phyloP scores from a whole-genome alignment of 805 yeast genomes.

The Metschnikowia hibisci region DNA sequence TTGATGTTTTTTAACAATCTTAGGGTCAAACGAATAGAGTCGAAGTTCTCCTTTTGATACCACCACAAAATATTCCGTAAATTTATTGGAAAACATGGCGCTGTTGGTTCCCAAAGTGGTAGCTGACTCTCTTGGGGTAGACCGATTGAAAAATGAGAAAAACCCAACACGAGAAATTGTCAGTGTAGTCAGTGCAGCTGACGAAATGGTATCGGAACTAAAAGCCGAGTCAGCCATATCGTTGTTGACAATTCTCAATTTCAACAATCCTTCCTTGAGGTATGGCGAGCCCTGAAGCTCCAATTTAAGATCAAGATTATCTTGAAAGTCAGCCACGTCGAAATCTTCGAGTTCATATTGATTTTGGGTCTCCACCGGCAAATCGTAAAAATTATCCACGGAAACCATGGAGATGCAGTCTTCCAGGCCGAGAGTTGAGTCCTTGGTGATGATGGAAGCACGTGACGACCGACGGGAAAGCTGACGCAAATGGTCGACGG shows the following conservation, averaged over 20 bases:
- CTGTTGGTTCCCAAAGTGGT: slow-evolving; percentile 10
- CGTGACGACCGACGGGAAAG: slow-evolving; percentile 33
- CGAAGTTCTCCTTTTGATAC: slow-evolving; percentile 64
- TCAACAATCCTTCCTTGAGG: slow-evolving; percentile 68
- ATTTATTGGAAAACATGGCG: slow-evolving; percentile 25
- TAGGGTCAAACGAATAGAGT: slow-evolving; percentile 52
- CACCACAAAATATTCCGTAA: slow-evolving; percentile 54
- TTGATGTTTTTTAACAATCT: slow-evolving; percentile 38
- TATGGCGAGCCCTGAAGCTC: slow-evolving; percentile 75
- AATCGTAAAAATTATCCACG: slow-evolving; percentile 26
- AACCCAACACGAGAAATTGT: slow-evolving; percentile 12
- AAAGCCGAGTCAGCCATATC: slow-evolving; percentile 30
- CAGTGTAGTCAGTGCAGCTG: slow-evolving; percentile 12
- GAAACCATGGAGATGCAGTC: slow-evolving; percentile 36
- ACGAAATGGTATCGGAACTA: slow-evolving; percentile 7
- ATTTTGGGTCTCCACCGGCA: slow-evolving; percentile 12
- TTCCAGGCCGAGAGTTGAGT: slow-evolving; percentile 25
- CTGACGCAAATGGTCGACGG: slow-evolving; percentile 25
- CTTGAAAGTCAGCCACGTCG: slow-evolving; percentile 40
- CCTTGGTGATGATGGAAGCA: slow-evolving; percentile 31
- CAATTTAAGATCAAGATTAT: slow-evolving; percentile 53
- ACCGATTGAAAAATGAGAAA: slow-evolving; percentile 19
- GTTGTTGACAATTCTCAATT: slow-evolving; percentile 36
- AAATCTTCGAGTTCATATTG: slow-evolving; percentile 33
- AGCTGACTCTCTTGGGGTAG: slow-evolving; percentile 3